phyloP scores from a whole-genome alignment of 2,329 filamentous ascomycete species.

The Fusarium continuum region DNA sequence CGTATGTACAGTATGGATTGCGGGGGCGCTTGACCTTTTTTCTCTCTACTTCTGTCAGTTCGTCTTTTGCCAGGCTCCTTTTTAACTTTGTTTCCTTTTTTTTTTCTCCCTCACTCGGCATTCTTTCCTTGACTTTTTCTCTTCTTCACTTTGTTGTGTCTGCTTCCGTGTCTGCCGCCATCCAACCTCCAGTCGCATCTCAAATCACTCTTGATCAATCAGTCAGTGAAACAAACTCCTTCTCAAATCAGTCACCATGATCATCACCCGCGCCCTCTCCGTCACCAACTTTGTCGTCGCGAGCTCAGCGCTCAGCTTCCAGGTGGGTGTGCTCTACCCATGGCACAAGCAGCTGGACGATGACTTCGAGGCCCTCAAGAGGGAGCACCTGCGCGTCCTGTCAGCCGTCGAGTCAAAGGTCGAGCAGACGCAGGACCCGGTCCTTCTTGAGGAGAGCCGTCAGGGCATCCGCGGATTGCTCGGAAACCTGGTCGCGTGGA shows the following conservation, averaged over 20 bases:
- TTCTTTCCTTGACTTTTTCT: slow-evolving; percentile 3
- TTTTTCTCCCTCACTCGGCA: neutral
- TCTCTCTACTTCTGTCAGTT: neutral
- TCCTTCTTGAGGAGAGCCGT: slow-evolving; percentile 25
- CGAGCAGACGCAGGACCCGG: slow-evolving; percentile 12
- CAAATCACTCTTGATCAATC: neutral
- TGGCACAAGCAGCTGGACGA: slow-evolving; percentile 74
- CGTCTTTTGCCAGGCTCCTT: slow-evolving; percentile 4
- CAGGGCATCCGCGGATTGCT: slow-evolving; percentile 25
- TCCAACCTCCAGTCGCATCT: neutral
- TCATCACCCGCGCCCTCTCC: slow-evolving; percentile 42
- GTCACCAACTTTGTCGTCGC: slow-evolving; percentile 68
- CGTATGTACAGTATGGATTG: slow-evolving; percentile 23
- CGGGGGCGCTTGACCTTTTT: slow-evolving; percentile 21
- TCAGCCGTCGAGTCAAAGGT: slow-evolving; percentile 22
- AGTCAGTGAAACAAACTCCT: neutral
- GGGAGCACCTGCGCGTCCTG: slow-evolving; percentile 40
- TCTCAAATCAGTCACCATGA: slow-evolving; percentile 26
- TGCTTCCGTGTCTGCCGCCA: slow-evolving; percentile 2
- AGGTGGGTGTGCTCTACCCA: slow-evolving; percentile 75
- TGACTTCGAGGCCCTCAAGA: slow-evolving; percentile 57
- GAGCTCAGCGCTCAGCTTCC: slow-evolving; percentile 70
- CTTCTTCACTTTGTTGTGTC: slow-evolving; percentile 10
- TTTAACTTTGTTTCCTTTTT: slow-evolving; percentile 6
- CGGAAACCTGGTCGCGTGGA: slow-evolving; percentile 29